Evolutionary conservation across 192 early-diverging fungal genomes (phyloP).

Genomic region (Dissophora ornata): DNA sequence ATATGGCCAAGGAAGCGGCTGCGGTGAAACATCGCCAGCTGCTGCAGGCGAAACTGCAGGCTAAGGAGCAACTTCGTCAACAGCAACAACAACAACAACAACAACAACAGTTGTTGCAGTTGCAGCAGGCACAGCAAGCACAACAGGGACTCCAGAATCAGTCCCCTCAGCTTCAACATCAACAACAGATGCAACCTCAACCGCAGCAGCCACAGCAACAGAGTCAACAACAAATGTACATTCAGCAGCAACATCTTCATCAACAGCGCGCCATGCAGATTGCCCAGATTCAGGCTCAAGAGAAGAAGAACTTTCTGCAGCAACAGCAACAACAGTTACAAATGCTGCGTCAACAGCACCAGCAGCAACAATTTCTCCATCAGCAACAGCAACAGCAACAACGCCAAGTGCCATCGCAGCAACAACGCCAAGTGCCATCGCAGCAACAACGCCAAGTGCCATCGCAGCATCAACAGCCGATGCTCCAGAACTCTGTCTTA

Average conservation of each 20-base stretch:
- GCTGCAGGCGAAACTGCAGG: constrained; percentile 27
- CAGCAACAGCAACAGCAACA: constrained; percentile 26
- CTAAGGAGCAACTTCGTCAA: constrained; percentile 21
- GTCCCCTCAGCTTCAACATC: constrained; percentile 11
- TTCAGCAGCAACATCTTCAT: constrained; percentile 12
- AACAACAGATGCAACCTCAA: constrained; percentile 17
- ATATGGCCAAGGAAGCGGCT: constrained; percentile 49
- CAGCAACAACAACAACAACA: constrained; percentile 14
- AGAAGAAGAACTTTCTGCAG: constrained; percentile 10
- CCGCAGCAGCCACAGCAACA: constrained; percentile 24
- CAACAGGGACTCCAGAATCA: background rate
- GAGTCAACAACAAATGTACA: constrained; percentile 10
- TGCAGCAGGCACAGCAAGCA: constrained; percentile 8
- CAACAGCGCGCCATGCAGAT: constrained; percentile 20
- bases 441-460: constrained; percentile 13
- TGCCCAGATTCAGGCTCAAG: constrained; percentile 10
- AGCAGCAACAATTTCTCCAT: constrained; percentile 3
- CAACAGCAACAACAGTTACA: constrained; percentile 18
- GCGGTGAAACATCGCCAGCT: constrained; percentile 35
- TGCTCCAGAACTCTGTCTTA: constrained; percentile 13
- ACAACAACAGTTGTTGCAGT: constrained; percentile 1
- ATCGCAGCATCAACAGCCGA: background rate
- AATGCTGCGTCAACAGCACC: constrained; percentile 20
- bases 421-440: too few species aligned
- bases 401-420: too few species aligned